Evolutionary conservation across 176 grass and related monocot genomes (phyloP).

Genomic region (Tillandsia fasciculata): DNA sequence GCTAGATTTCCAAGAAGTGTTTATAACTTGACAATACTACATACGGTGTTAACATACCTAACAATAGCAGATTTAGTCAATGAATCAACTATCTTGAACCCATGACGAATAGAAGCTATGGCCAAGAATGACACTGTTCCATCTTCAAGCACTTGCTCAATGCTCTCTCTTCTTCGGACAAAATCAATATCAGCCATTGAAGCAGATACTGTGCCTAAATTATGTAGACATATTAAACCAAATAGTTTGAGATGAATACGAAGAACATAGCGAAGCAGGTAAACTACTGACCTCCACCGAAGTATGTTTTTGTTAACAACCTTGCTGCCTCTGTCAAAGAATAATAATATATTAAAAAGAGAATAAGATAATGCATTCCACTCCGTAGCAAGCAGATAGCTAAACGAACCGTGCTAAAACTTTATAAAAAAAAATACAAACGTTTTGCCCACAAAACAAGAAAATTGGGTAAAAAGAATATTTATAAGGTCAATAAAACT

Average conservation of each 20-base stretch:
- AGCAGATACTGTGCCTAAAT: slow-evolving; percentile 78
- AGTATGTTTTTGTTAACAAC: slow-evolving; percentile 78
- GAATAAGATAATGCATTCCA: slow-evolving; percentile 5
- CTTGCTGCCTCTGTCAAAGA: slow-evolving; percentile 63
- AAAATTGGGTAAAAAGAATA: background rate
- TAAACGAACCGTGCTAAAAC: background rate
- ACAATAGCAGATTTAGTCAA: slow-evolving; percentile 61
- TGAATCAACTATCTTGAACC: slow-evolving; percentile 59
- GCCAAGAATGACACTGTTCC: slow-evolving; percentile 80
- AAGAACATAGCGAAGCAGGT: background rate
- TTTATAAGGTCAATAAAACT: background rate
- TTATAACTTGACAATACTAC: background rate
- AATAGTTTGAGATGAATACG: slow-evolving; percentile 16
- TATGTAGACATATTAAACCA: slow-evolving; percentile 13
- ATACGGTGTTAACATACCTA: slow-evolving; percentile 32
- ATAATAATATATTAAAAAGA: slow-evolving; percentile 21
- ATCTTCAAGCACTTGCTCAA: slow-evolving; percentile 85
- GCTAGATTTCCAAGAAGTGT: background rate
- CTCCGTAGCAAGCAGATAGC: background rate
- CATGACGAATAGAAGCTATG: slow-evolving; percentile 83
- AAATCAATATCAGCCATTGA: slow-evolving; percentile 89
- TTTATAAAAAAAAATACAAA: background rate
- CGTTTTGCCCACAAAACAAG: too few species aligned
- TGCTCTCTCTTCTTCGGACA: slow-evolving; percentile 61
- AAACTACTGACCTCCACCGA: slow-evolving; percentile 68